Base-by-base conservation (phyloP, 2,329 filamentous ascomycete genomes). In the Fusarium albidum region DNA sequence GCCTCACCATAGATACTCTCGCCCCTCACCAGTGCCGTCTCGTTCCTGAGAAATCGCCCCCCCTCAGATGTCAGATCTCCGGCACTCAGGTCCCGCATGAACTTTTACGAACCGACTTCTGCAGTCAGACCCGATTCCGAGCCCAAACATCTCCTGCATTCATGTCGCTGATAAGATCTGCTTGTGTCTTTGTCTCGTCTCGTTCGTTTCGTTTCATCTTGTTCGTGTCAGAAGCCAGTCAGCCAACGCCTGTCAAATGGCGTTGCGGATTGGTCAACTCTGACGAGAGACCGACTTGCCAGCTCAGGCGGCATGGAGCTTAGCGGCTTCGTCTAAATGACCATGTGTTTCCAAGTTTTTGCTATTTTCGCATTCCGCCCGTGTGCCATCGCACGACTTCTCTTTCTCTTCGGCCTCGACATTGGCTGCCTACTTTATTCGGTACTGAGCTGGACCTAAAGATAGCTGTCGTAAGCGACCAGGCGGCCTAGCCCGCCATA, bases 1-100 rank as follows among this genome's bases (percentile, higher is more conserved):
- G n/a, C n/a, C n/a, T n/a, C n/a, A n/a, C n/a, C n/a, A n/a, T n/a
- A n/a, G n/a, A 21, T 7, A 21, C 7, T 7, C 21, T 21, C 21
- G 21, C 21, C 21, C 21, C 21, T 21, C 21, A 5, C 21, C 21
- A 21, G 21, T 21, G 21, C 28, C 27, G 27, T 38, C 34, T 47
- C 40, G 43, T 60, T 45, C 57, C 39, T 61, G 55, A 47, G 27
- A 42, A 14, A 17, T 27, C 4, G 31, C 33, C 34, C 38, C 13
- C 14, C n/a, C 43, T 17, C 25, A 41, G 13, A 21, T 31, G 10
- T 21, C 45, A 43, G 46, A 52, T 57, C 41, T 35, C 27, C 42
- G 46, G 42, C 29, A 60, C 32, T 52, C 27, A 28, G 27, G 21
- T 21, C 21, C 21, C 21, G 21, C 21, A 21, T 21, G 4, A 21